A percentile compares a stretch with the other conserved stretches of the same genome.
Conservation (phyloP, 257 asterid genomes). For the Cruciata laevipes region DNA sequence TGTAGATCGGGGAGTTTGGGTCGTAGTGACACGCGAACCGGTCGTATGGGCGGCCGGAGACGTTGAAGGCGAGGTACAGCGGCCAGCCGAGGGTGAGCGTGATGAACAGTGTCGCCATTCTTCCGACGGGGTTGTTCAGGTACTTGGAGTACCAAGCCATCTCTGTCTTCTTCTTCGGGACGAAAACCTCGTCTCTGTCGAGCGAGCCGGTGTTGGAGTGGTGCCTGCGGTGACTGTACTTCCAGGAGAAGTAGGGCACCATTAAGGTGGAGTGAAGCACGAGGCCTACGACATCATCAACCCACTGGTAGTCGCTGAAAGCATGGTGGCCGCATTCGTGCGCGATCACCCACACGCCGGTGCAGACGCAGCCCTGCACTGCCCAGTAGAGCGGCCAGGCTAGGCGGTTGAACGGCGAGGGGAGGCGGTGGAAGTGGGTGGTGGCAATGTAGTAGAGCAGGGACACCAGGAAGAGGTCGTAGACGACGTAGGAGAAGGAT, state of each 20-base stretch:
- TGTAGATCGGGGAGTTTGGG: constrained; percentile 65
- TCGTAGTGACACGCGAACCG: constrained; percentile 59
- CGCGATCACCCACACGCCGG: constrained; percentile 64
- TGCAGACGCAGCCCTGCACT: constrained; percentile 52
- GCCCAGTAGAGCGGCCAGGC: constrained; percentile 56
- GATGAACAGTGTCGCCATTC: constrained; percentile 32
- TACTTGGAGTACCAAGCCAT: constrained; percentile 46
- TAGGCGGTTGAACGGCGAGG: constrained; percentile 28
- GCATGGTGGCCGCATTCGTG: constrained; percentile 82
- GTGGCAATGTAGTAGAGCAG: constrained; percentile 46
- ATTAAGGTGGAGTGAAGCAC: constrained; percentile 61
- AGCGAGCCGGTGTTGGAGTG: constrained; percentile 73
- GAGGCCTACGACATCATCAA: constrained; percentile 61
- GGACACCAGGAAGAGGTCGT: constrained; percentile 37
- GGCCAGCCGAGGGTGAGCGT: constrained; percentile 73
- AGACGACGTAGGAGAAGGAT: constrained; percentile 46
- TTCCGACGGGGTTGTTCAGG: constrained; percentile 60
- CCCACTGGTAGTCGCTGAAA: constrained; percentile 62
- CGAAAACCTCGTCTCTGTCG: constrained; percentile 68
- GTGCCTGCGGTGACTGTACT: constrained; percentile 66
- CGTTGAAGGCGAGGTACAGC: constrained; percentile 50
- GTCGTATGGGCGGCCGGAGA: constrained; percentile 56
- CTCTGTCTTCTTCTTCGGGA: constrained; percentile 45
- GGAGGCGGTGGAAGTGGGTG: constrained; percentile 40
- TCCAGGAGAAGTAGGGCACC: constrained; percentile 75